Base-by-base conservation (phyloP, 768 basidiomycete species). In the Mrakia frigida region DNA sequence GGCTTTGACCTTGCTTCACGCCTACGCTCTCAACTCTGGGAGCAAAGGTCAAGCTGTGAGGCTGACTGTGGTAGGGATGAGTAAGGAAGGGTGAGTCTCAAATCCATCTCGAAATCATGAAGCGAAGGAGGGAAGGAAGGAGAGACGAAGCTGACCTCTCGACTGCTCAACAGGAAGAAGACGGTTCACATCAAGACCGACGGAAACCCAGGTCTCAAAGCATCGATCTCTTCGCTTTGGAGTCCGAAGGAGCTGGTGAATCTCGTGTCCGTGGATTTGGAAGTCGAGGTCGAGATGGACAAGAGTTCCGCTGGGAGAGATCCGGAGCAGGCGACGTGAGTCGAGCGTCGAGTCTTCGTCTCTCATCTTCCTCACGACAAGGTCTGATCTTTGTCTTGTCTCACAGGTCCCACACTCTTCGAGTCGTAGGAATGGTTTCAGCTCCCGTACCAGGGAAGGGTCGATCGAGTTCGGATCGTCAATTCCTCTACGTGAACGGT, bases 401-500 rank as follows among this genome's bases (percentile, higher is more conserved):
- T n/a, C n/a, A n/a, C 37, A 68, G 65, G 35, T 68, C 65, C 4
- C 35, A 68, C 9, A 41, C 65, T 14, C 6, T 68, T 13, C 35
- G 39, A 6, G 37, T 43, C 65, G 52, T 31, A 1, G 73, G 73
- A 2, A 23, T 74, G 41, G 65, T 74, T 2, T 74, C 73, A 1
- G n/a, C 59, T 16, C 59, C 73, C 1, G n/a, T 56, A 1, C 50
- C 70, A n/a, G 70, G 70, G 14, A 43, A 23, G 10, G 70, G 70
- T 16, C n/a, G 70, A 21, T 33, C 35, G 13, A 56, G 52, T 37
- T 87, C 89, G 0, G 97, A 98, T 81, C 85, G 95, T 2, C 97
- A 98, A 79, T 98, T 92, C 83, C 92, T 92, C 84, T 99, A 89
- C 79, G 86, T 98, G 79, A 98, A 99, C 79, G 92, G 93, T 0